These are phyloP conservation scores for Penicillium sp. DNA, from an alignment of 2,329 filamentous ascomycete species.

Conservation along the genomic window DNA sequence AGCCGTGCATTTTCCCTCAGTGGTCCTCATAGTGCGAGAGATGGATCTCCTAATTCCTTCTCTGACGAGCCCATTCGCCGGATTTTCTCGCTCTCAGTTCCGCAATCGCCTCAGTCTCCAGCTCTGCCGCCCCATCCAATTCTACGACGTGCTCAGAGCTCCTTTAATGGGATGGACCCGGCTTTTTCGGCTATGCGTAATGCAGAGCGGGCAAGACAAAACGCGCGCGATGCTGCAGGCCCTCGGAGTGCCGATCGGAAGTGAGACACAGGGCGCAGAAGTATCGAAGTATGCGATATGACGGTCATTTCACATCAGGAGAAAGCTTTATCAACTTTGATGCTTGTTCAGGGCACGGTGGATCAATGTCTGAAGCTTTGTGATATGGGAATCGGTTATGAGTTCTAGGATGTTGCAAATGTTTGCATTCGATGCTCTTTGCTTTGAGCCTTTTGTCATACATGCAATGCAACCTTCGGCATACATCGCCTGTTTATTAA, in stretches of 20 bases:
- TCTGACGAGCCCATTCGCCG: background rate
- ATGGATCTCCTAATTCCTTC: background rate
- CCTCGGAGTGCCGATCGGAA: background rate
- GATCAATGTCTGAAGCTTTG: background rate
- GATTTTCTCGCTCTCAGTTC: background rate
- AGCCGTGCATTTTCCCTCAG: background rate
- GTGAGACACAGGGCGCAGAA: background rate
- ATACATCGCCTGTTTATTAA: background rate
- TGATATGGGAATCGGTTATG: background rate
- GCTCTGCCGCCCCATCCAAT: background rate
- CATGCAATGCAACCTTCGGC: background rate
- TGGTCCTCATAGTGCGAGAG: background rate
- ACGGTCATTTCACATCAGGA: background rate
- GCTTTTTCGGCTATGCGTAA: background rate
- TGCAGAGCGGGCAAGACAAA: background rate
- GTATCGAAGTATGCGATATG: background rate
- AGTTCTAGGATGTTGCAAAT: background rate
- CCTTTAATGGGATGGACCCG: conserved; percentile 8
- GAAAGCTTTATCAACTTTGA: background rate
- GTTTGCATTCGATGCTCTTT: background rate
- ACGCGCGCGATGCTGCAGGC: background rate
- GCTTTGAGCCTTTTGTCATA: background rate
- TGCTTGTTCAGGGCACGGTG: background rate
- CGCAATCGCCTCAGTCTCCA: background rate
- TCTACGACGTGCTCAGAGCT: conserved; percentile 5